Evolutionary conservation across 225 moss, liverwort and hornwort species (phyloP).

Genomic region (Lunularia cruciata): DNA sequence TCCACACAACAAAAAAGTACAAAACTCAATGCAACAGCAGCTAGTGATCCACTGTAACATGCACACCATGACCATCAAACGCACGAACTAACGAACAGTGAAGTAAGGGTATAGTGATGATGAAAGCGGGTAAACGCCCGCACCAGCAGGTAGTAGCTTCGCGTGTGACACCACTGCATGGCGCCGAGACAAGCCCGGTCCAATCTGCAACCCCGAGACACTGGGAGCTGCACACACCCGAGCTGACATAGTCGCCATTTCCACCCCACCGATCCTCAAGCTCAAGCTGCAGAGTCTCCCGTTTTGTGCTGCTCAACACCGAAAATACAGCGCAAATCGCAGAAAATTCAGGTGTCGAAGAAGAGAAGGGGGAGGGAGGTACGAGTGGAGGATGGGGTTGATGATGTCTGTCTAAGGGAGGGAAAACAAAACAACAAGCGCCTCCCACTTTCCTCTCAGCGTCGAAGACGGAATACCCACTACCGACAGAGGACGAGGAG

Average conservation of each 20-base stretch:
- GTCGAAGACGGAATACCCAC: not conserved
- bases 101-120: not conserved
- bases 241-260: constrained; percentile 42
- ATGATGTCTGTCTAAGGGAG: no score
- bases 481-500: not conserved
- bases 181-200: constrained; percentile 5
- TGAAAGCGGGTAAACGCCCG: not conserved
- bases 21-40: not conserved
- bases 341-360: no score
- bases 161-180: constrained; percentile 5
- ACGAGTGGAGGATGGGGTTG: no score
- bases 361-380: not conserved
- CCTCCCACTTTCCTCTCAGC: not conserved
- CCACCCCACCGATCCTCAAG: not conserved
- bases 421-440: no score
- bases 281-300: not conserved
- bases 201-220: constrained; percentile 22
- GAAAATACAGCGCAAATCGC: not conserved
- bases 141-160: constrained; percentile 34
- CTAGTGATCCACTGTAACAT: not conserved
- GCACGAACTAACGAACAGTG: not conserved
- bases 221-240: constrained; percentile 27
- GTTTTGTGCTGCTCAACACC: not conserved
- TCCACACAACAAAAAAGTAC: no score
- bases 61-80: not conserved